A percentile compares a stretch with the other conserved stretches of the same genome.
Conservation (phyloP, 2,329 filamentous ascomycete species). For the Dryadomyces quercivorus region DNA sequence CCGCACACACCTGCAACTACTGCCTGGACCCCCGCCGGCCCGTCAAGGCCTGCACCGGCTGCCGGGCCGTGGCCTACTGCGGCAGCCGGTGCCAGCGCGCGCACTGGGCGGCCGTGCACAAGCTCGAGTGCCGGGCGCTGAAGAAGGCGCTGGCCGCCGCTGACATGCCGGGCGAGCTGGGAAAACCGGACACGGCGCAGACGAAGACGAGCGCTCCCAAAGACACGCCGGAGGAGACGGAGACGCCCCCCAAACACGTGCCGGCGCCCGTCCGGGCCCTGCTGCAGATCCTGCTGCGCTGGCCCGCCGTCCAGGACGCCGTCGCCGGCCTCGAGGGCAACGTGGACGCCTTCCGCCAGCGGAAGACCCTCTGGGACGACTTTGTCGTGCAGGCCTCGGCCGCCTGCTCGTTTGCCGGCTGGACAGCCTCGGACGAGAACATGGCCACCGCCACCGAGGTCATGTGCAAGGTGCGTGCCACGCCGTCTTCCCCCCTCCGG, state of each 20-base stretch:
- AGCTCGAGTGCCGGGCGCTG: slow-evolving; percentile 39
- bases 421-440: slow-evolving; percentile 22
- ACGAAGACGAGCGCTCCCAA: neutral
- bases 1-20: slow-evolving; percentile 32
- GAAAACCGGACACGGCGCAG: neutral
- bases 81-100: slow-evolving; percentile 37
- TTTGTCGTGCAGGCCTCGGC: slow-evolving; percentile 36
- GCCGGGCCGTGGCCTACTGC: slow-evolving; percentile 43
- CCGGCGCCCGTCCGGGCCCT: slow-evolving; percentile 45
- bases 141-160: slow-evolving; percentile 22
- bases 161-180: neutral
- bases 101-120: slow-evolving; percentile 41
- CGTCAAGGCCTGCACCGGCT: slow-evolving; percentile 35
- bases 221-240: no score
- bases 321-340: slow-evolving; percentile 34
- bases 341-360: slow-evolving; percentile 23
- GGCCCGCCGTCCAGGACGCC: slow-evolving; percentile 17
- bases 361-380: slow-evolving; percentile 29
- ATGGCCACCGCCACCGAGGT: slow-evolving; percentile 30
- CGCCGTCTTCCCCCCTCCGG: no score
- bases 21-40: slow-evolving; percentile 25
- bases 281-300: slow-evolving; percentile 34
- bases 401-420: slow-evolving; percentile 33
- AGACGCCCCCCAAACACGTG: slow-evolving; percentile 16
- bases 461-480: slow-evolving; percentile 34